Conservation (phyloP, 2,329 filamentous ascomycete species). For the Endoconidiophora laricicola region DNA sequence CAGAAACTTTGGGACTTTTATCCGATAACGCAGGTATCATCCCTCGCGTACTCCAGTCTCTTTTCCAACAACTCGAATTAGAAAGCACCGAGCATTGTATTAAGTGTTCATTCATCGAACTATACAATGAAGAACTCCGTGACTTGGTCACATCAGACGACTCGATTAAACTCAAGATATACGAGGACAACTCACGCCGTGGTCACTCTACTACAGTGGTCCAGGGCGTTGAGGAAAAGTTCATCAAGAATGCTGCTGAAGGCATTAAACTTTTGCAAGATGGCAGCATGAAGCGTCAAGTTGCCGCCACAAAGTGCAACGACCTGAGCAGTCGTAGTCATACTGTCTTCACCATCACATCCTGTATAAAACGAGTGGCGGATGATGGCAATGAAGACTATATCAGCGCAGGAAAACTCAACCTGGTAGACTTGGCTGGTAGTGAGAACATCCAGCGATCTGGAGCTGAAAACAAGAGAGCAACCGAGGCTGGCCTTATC, state of each 20-base stretch:
- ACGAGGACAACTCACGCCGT: constrained; percentile 73
- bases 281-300: constrained; percentile 85
- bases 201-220: constrained; percentile 76
- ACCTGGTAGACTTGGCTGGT: constrained; percentile 88
- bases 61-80: constrained; percentile 70
- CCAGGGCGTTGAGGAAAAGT: constrained; percentile 93
- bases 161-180: constrained; percentile 79
- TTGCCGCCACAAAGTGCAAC: constrained; percentile 99
- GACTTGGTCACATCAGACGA: constrained; percentile 77
- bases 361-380: constrained; percentile 65
- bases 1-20: constrained; percentile 64
- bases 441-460: constrained; percentile 97
- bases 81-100: constrained; percentile 73
- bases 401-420: constrained; percentile 81
- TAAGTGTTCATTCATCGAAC: constrained; percentile 95
- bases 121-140: constrained; percentile 94
- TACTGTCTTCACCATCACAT: constrained; percentile 91
- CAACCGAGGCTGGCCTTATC: constrained; percentile 87
- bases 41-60: constrained; percentile 68
- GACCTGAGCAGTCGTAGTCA: constrained; percentile 94
- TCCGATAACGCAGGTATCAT: constrained; percentile 92
- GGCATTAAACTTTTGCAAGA: constrained; percentile 79
- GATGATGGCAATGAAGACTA: constrained; percentile 81
- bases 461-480: constrained; percentile 94
- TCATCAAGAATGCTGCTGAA: constrained; percentile 69